Base-by-base conservation (phyloP, 176 grass and related monocot genomes). In the Oropetium thomaeum region DNA sequence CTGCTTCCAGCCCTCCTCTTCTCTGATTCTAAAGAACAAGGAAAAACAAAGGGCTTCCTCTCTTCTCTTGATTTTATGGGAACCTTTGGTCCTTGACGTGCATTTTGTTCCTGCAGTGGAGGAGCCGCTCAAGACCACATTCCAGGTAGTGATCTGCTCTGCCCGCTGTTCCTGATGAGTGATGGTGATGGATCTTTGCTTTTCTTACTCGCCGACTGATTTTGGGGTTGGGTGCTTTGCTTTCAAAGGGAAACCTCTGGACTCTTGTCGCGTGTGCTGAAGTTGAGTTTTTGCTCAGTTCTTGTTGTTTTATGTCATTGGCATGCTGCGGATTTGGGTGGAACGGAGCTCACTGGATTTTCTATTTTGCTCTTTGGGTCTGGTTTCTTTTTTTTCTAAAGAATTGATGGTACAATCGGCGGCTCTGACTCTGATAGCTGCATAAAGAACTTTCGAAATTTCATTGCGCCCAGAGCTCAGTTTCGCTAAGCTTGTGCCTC, bases 111-210 rank as follows among this genome's bases (percentile, higher is more conserved):
- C 23, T 79, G 78, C 89, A 98, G 95, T 92, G 84, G 86, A 94
- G 16, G 89, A 88, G 71, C 68, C 91, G 41, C 79, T 92, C 65
- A 98, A 87, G 88, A 79, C 40, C 54, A 86, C 95, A 85, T 94
- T 98, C 79, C 86, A 98, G 95, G 95, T 98, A 58, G 63, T 74
- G 30, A 84, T 70, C 83, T 78, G 80, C 85, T 82, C 67, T 76
- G 35, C 44, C 57, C 41, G 45, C 34, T 42, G 31, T 52, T 32
- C 47, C 51, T 65, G 33, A 12, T n/a, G n/a, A n/a, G n/a, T n/a
- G n/a, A n/a, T n/a, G n/a, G n/a, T n/a, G n/a, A n/a, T 49, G 75
- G 70, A 80, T 89, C 81, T 60, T 42, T 77, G 32, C 11, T 38
- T 65, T 45, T 45, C 4, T 52, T 22, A 22, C 62, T 62, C 62